A percentile compares a stretch with the other conserved stretches of the same genome.
Evolutionary conservation across 345 rosid genomes (phyloP).

Genomic region (Arabis alpina): DNA sequence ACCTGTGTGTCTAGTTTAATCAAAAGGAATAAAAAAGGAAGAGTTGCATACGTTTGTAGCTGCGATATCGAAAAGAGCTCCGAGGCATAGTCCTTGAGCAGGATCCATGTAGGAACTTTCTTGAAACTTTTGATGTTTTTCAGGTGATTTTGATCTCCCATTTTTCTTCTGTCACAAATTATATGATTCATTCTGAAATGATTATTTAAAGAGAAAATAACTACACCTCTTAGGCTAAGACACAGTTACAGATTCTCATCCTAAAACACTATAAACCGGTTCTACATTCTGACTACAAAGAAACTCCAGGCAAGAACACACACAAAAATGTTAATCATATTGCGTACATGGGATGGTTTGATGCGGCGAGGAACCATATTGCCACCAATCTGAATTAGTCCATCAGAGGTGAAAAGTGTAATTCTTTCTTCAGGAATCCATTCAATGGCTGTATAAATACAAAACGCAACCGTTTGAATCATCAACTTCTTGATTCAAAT

Average conservation of each 20-base stretch:
- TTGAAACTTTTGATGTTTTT: constrained; percentile 64
- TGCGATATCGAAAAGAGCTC: constrained; percentile 89
- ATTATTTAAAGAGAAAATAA: background rate
- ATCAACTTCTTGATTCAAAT: background rate
- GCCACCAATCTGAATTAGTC: constrained; percentile 89
- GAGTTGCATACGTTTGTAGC: constrained; percentile 74
- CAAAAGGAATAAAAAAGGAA: background rate
- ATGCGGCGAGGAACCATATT: constrained; percentile 75
- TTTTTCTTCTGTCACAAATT: constrained; percentile 58
- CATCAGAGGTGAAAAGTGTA: constrained; percentile 85
- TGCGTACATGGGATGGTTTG: constrained; percentile 60
- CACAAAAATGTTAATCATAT: background rate
- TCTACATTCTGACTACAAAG: background rate
- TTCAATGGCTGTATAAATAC: constrained; percentile 45
- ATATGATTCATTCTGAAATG: constrained; percentile 5
- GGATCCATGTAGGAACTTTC: constrained; percentile 95
- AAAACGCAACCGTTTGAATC: background rate
- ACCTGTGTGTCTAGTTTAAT: background rate
- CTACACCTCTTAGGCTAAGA: background rate
- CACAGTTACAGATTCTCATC: background rate
- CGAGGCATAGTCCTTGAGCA: constrained; percentile 76
- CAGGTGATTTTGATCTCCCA: constrained; percentile 51
- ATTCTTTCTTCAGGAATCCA: constrained; percentile 89
- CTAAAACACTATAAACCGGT: background rate
- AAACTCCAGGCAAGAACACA: background rate